Base-by-base conservation (phyloP, 2,329 filamentous ascomycete species). In the Huntiella moniliformis region DNA sequence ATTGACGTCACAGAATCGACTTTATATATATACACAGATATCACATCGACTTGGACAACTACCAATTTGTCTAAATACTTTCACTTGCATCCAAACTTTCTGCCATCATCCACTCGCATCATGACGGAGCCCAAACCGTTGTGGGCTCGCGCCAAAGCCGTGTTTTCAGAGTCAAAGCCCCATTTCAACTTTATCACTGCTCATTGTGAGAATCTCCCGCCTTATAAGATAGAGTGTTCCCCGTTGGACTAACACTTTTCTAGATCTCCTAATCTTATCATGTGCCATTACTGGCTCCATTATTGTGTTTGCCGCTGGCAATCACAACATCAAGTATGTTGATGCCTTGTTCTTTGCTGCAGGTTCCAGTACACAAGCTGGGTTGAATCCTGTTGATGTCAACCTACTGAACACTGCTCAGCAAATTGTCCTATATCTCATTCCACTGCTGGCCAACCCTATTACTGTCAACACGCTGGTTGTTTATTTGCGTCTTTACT, bases 401-500 rank as follows among this genome's bases (percentile, higher is more conserved):
- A 84, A 85, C 58, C 50, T 60, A 8, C 64, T 86, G 32, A 75
- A 73, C 51, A 79, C 76, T 4, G 82, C 80, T 51, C 80, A 84
- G 57, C 81, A 91, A 62, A 60, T 83, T 37, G 68, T 82, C 43
- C 63, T 92, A 18, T 86, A 80, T 54, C 55, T 86, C 5, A 67
- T 83, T 36, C 67, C 79, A 3, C 78, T 85, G 67, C 54, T 84
- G 10, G 77, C 79, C 18, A 93, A 85, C 43, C 86, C 86, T 0
- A 91, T 94, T 51, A 78, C 82, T 40, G 79, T 94, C 54, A 77
- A 93, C 56, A 75, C 82, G 2, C 81, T 75, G 38, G 85, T 98
- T 38, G 91, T 98, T 5, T 88, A 94, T 54, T 70, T 96, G 11
- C 81, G 91, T 18, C 67, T 98, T 1, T 95, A 94, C 62, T 98